A percentile compares a stretch with the other conserved stretches of the same genome.
Conservation (phyloP, 495 filamentous ascomycete species). For the Hypomontagnella monticulosa region DNA sequence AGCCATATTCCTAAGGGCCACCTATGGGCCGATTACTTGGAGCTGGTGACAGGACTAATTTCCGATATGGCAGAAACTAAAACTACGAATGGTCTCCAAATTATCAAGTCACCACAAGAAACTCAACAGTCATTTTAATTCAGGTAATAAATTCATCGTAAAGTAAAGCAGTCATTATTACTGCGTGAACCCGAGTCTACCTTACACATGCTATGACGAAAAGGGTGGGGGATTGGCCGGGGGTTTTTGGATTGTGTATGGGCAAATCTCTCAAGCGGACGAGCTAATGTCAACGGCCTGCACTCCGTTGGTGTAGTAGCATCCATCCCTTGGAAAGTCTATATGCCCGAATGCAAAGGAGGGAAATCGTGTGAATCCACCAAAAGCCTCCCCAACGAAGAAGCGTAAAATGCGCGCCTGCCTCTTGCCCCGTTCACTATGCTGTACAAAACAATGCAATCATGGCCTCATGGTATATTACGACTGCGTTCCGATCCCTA, state of each 20-base stretch:
- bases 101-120: too few relatives aligned
- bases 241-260: background rate
- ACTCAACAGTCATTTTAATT: too few relatives aligned
- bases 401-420: slow-evolving; percentile 27
- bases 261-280: slow-evolving; percentile 7
- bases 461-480: slow-evolving; percentile 16
- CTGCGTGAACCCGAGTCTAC: slow-evolving; percentile 31
- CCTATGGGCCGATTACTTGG: too few relatives aligned
- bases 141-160: too few relatives aligned
- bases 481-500: background rate
- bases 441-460: slow-evolving; percentile 36
- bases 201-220: slow-evolving; percentile 29
- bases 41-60: too few relatives aligned
- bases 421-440: slow-evolving; percentile 22
- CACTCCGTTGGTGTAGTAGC: slow-evolving; percentile 35
- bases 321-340: slow-evolving; percentile 7
- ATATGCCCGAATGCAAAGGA: slow-evolving; percentile 29
- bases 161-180: slow-evolving; percentile 20
- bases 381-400: slow-evolving; percentile 3
- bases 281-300: slow-evolving; percentile 39
- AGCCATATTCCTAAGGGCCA: too few relatives aligned
- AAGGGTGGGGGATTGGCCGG: too few relatives aligned
- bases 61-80: too few relatives aligned
- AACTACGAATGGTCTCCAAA: too few relatives aligned
- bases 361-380: slow-evolving; percentile 14